Base-by-base conservation (phyloP, 768 basidiomycete species). In the Hericium erinaceus region DNA sequence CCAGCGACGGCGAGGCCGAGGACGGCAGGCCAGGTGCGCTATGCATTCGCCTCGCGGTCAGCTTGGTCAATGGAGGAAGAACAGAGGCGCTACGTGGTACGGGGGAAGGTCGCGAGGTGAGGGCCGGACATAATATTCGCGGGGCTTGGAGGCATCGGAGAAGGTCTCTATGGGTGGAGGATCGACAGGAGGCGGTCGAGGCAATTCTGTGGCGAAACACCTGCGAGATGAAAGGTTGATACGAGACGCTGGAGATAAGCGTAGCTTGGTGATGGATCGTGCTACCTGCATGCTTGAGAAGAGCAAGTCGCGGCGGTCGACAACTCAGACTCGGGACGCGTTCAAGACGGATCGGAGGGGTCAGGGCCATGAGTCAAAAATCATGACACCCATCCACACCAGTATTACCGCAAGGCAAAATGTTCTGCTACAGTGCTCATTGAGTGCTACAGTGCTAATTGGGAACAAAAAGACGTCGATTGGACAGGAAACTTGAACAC, bases 21-120 rank as follows among this genome's bases (percentile, higher is more conserved):
- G 18, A 82, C 65, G 20, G 75, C 64, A 0, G 87, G 86, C 87
- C 87, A 89, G 66, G 71, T 75, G 58, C 65, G 65, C 70, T 72
- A 48, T 6, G 48, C 28, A 11, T 39, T 16, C 33, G 33, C 33
- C 39, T 18, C 44, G 55, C 16, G 12, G 48, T 49, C 16, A 52
- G 48, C 50, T 18, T 20, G 10, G 24, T 13, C 26, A 26, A 13
- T 5, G 38, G 41, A 22, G 5, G 15, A 24, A 7, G 7, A 37
- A 24, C 16, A 33, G 10, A 15, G 8, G n/a, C 28, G 60, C 52
- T 59, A 79, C 78, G 60, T 70, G 68, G 57, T 79, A 59, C n/a
- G 69, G 69, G 12, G 78, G 78, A 37, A 79, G 66, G 58, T 78
- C 79, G 28, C 70, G 70, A 10, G 63, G 65, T 37, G 65, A 64